Percentiles rank a stretch among this genome's conserved stretches.
phyloP scores from a whole-genome alignment of 306 rosid species.

The Mimosa pudica region DNA sequence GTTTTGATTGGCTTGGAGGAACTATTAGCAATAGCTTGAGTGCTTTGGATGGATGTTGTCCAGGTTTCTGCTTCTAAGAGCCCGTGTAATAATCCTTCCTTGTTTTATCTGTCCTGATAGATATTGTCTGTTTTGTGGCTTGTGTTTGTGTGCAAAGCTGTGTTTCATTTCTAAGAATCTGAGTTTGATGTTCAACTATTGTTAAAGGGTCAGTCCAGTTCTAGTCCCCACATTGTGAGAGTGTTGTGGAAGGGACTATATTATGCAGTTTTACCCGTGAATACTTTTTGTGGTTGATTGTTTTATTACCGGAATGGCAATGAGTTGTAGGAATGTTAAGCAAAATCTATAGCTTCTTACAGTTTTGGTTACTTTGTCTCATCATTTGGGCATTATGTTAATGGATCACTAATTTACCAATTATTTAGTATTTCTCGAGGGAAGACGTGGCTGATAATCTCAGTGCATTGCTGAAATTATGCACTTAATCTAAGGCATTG shows the following conservation, averaged over 20 bases:
- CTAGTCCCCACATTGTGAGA: no score
- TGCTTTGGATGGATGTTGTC: neutral
- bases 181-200: neutral
- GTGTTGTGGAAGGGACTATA: no score
- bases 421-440: neutral
- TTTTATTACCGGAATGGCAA: neutral
- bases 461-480: neutral
- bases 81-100: neutral
- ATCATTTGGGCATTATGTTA: neutral
- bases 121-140: neutral
- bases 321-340: neutral
- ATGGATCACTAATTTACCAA: neutral
- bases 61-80: neutral
- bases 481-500: slow-evolving; percentile 8
- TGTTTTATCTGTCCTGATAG: neutral
- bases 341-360: neutral
- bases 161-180: neutral
- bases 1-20: neutral
- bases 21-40: slow-evolving; percentile 5
- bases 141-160: neutral
- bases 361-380: neutral
- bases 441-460: slow-evolving; percentile 14
- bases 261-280: no score
- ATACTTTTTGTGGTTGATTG: neutral
- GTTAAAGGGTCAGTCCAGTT: no score